Base-by-base conservation (phyloP, 2,329 filamentous ascomycete genomes). In the Alternaria metachromatica region DNA sequence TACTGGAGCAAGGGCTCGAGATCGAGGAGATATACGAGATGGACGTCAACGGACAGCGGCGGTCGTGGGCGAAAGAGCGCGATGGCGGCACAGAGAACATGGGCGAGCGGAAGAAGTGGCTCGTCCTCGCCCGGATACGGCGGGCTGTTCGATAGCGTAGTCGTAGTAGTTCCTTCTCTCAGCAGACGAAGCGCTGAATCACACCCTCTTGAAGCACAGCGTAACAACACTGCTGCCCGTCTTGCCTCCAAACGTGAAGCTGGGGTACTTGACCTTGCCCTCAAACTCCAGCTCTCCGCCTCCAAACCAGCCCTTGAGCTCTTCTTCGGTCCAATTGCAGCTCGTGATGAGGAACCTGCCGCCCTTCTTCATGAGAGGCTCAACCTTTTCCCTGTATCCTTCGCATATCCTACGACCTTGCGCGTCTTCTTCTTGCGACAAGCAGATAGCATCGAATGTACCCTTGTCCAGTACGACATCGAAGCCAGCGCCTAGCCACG, bases 401-500 rank as follows among this genome's bases (percentile, higher is more conserved):
- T 96, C 92, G 76, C 89, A 92, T 12, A 92, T 84, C 58, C 91
- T 86, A 41, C 87, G 82, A 0, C 87, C 89, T 13, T 79, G 77
- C 12, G 68, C 76, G 56, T 81, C 81, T n/a, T 72, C 76, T 68
- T 89, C 88, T 60, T 85, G 84, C 57, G 86, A 88, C n/a, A 98
- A 83, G 54, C 90, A 94, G 33, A 99, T 91, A 11, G 96, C 96
- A 83, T 99, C 96, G 78, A 98, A 99, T 1, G 96, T 99, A 48
- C 96, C 96, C 82, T 99, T 99, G 81, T 99, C 96, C n/a, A 97
- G 87, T 0, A 97, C 90, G 0, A 97, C 88, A 80, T 98, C 94
- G 83, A 94, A 98, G 1, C 92, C 92, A 0, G 79, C 78, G 0
- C 71, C 71, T 5, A 94, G 81, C 89, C 91, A 93, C 55, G 87